Evolutionary conservation across 2,329 filamentous ascomycete species (phyloP).

Genomic region (Thielaviopsis musarum): DNA sequence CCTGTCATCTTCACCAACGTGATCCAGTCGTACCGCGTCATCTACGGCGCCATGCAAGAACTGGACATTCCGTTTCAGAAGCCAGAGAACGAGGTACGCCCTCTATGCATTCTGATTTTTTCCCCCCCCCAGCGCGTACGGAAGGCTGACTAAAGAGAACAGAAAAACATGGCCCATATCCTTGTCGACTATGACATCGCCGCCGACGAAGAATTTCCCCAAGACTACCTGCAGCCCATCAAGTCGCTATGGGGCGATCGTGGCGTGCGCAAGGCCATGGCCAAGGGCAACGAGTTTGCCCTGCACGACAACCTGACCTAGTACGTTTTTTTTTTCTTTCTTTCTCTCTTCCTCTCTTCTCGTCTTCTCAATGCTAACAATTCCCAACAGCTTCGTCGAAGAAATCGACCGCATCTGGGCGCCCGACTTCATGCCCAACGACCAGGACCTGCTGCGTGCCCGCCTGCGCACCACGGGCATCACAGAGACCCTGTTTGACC

Average conservation of each 20-base stretch:
- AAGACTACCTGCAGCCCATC: conserved; percentile 64
- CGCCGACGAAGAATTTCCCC: conserved; percentile 63
- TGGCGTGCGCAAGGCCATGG: conserved; percentile 74
- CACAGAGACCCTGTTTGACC: conserved; percentile 84
- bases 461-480: conserved; percentile 87
- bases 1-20: conserved; percentile 94
- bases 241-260: conserved; percentile 68
- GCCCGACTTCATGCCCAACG: conserved; percentile 68
- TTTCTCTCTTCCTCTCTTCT: not conserved
- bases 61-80: conserved; percentile 64
- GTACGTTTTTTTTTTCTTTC: conserved; percentile 37
- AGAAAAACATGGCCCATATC: conserved; percentile 67
- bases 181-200: conserved; percentile 68
- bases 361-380: not conserved
- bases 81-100: conserved; percentile 55
- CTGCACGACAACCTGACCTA: conserved; percentile 91
- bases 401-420: conserved; percentile 61
- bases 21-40: conserved; percentile 77
- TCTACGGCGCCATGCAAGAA: conserved; percentile 81
- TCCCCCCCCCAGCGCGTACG: no score
- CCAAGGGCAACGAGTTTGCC: conserved; percentile 90
- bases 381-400: conserved; percentile 54
- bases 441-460: conserved; percentile 87
- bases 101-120: no score
- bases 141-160: no score